A percentile compares a stretch with the other conserved stretches of the same genome.
Evolutionary conservation across 257 asterid genomes (phyloP).

Genomic region (Nicotiana obtusifolia): DNA sequence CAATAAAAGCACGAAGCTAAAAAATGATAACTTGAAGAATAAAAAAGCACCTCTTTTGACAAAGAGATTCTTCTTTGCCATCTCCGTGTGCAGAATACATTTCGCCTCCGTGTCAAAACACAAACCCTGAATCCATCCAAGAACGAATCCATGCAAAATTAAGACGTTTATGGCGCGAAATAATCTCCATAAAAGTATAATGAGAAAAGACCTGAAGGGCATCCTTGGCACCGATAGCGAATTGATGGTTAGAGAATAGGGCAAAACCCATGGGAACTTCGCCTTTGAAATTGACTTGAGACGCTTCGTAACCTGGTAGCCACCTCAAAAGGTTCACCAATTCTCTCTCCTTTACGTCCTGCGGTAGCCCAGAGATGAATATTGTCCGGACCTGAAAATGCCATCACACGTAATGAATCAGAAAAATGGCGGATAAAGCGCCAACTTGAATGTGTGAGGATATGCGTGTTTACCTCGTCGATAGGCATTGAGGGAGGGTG

Average conservation of each 20-base stretch:
- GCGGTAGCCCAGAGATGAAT: conserved; percentile 90
- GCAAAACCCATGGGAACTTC: conserved; percentile 99
- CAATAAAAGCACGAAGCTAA: not conserved
- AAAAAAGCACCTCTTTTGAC: conserved; percentile 75
- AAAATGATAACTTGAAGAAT: not conserved
- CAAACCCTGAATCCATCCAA: conserved; percentile 55
- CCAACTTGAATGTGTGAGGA: not conserved
- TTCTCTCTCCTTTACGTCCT: conserved; percentile 97
- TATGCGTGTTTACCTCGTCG: conserved; percentile 28
- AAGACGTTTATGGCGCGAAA: not conserved
- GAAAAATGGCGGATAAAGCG: not conserved
- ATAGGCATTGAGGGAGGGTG: conserved; percentile 26
- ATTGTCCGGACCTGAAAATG: conserved; percentile 62
- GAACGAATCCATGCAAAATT: not conserved
- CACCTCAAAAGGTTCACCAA: conserved; percentile 88
- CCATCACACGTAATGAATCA: not conserved
- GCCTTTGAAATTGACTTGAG: conserved; percentile 95
- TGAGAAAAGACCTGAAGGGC: conserved; percentile 61
- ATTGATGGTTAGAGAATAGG: conserved; percentile 70
- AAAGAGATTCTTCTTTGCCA: conserved; percentile 99
- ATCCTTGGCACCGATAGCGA: conserved; percentile 89
- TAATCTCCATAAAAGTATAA: not conserved
- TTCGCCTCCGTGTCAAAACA: conserved; percentile 81
- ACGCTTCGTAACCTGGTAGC: conserved; percentile 98
- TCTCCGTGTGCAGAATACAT: conserved; percentile 89